Conservation (phyloP, 331 rosid species). For the Dryas integrifolia region DNA sequence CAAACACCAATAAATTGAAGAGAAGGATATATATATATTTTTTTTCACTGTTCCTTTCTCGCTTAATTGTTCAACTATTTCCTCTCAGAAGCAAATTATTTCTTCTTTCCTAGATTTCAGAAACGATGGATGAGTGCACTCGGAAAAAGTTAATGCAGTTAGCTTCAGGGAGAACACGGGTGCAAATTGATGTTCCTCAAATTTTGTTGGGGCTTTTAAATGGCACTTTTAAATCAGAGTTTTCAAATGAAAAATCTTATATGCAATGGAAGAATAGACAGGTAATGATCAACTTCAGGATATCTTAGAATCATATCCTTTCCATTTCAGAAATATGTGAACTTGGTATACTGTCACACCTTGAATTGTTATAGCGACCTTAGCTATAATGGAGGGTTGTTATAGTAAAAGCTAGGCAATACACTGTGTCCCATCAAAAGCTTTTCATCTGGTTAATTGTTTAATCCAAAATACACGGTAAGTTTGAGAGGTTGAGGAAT, state of each 20-base stretch:
- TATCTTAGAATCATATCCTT: not conserved
- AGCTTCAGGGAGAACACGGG: conserved; percentile 34
- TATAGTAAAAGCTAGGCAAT: not conserved
- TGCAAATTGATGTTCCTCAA: conserved; percentile 44
- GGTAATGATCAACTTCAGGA: conserved; percentile 28
- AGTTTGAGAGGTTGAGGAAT: not conserved
- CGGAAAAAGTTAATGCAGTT: conserved; percentile 43
- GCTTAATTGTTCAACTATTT: not conserved
- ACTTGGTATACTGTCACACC: not conserved
- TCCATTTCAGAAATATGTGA: not conserved
- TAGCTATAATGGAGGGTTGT: not conserved
- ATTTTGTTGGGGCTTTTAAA: conserved; percentile 45
- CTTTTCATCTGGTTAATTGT: not conserved
- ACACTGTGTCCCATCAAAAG: not conserved
- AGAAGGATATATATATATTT: not conserved
- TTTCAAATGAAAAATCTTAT: conserved; percentile 41
- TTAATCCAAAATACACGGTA: not conserved
- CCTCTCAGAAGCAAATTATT: conserved; percentile 12
- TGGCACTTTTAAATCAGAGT: conserved; percentile 46
- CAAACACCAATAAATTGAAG: not conserved
- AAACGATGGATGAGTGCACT: conserved; percentile 45
- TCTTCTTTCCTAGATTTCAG: conserved; percentile 47
- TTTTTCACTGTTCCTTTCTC: not conserved
- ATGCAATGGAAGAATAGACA: conserved; percentile 54
- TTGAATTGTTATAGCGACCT: not conserved